Evolutionary conservation across 345 rosid genomes (phyloP).

Genomic region (Euphorbia tirucalli): DNA sequence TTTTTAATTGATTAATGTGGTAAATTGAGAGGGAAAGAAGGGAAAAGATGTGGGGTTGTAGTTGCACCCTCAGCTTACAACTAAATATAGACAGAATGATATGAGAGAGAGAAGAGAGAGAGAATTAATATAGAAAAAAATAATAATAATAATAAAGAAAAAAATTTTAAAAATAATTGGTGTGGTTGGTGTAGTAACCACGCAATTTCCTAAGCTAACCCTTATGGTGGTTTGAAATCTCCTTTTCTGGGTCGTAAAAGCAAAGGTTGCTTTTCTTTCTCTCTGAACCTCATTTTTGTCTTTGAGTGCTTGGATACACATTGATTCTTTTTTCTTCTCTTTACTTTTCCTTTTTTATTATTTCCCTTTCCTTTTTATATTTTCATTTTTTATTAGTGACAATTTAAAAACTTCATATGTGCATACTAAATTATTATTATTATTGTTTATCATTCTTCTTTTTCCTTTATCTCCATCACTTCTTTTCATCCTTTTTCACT

Average conservation of each 20-base stretch:
- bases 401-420: neutral
- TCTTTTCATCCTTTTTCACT: neutral
- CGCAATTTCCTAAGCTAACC: conserved; percentile 56
- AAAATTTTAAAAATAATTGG: conserved; percentile 19
- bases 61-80: conserved; percentile 34
- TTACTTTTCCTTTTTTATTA: conserved; percentile 16
- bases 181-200: conserved; percentile 37
- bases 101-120: conserved; percentile 20
- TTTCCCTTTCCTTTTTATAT: conserved; percentile 11
- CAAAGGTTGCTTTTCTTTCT: conserved; percentile 60
- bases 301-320: conserved; percentile 60
- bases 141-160: conserved; percentile 14
- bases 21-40: conserved; percentile 47
- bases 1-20: conserved; percentile 18
- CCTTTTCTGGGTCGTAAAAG: conserved; percentile 79
- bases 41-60: conserved; percentile 46
- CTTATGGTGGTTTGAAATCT: conserved; percentile 51
- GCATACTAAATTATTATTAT: too few relatives aligned
- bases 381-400: neutral
- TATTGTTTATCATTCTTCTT: conserved; percentile 11
- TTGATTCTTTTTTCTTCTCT: conserved; percentile 53
- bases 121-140: conserved; percentile 18
- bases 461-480: conserved; percentile 15
- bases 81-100: conserved; percentile 55
- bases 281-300: conserved; percentile 71